Evolutionary conservation across 2,329 filamentous ascomycete genomes (phyloP).

Genomic region (Neopestalotiopsis sp.): DNA sequence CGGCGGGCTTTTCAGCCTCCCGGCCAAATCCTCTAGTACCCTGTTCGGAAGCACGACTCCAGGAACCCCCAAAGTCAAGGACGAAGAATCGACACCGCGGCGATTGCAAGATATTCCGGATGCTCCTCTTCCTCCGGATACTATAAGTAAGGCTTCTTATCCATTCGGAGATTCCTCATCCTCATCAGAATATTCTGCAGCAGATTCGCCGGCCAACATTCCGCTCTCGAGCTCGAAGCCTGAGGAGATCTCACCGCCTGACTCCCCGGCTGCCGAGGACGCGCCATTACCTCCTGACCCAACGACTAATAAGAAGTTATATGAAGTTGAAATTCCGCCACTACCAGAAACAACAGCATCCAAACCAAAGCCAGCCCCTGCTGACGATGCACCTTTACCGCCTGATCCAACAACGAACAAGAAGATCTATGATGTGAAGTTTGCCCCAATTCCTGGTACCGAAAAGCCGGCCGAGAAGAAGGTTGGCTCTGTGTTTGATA

Average conservation of each 20-base stretch:
- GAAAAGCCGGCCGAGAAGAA: slow-evolving; percentile 26
- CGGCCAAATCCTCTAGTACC: slow-evolving; percentile 27
- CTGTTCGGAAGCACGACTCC: slow-evolving; percentile 25
- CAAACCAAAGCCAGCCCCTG: slow-evolving; percentile 26
- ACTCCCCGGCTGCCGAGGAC: slow-evolving; percentile 30
- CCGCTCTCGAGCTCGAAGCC: slow-evolving; percentile 28
- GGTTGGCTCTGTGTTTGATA: slow-evolving; percentile 12
- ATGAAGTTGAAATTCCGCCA: slow-evolving; percentile 31
- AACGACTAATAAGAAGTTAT: slow-evolving; percentile 39
- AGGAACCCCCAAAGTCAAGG: slow-evolving; percentile 38
- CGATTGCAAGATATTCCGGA: slow-evolving; percentile 32
- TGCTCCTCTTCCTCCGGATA: slow-evolving; percentile 57
- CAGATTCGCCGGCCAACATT: slow-evolving; percentile 35
- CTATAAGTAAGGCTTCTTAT: slow-evolving; percentile 58
- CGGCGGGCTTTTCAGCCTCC: slow-evolving; percentile 41
- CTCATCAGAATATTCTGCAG: slow-evolving; percentile 52
- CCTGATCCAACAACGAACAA: slow-evolving; percentile 41
- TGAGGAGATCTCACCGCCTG: slow-evolving; percentile 21
- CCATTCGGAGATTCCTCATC: slow-evolving; percentile 56
- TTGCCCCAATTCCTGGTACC: slow-evolving; percentile 26
- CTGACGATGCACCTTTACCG: slow-evolving; percentile 44
- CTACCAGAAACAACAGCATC: slow-evolving; percentile 31
- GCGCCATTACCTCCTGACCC: slow-evolving; percentile 51
- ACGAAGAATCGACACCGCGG: slow-evolving; percentile 39
- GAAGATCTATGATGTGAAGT: slow-evolving; percentile 34